Evolutionary conservation across 331 rosid species (phyloP).

Genomic region (Rosa hybrid): DNA sequence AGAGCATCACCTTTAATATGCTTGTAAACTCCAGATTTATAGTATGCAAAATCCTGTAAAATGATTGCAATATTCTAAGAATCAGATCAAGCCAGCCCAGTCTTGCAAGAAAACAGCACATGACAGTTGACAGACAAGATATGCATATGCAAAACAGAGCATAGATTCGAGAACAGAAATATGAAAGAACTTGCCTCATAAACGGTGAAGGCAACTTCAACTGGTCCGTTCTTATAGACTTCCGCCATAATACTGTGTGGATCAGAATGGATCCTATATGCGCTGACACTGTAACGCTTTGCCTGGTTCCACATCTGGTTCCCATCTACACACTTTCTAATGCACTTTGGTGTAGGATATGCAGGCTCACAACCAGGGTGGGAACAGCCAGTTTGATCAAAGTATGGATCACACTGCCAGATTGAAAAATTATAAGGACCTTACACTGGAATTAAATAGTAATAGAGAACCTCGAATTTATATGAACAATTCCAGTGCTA

Average conservation of each 20-base stretch:
- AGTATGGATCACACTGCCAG: slow-evolving; percentile 92
- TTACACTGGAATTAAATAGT: slow-evolving; percentile 18
- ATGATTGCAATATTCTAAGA: slow-evolving; percentile 15
- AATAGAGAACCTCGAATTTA: slow-evolving; percentile 10
- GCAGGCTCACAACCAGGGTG: slow-evolving; percentile 98
- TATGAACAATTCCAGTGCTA: neutral
- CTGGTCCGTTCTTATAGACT: slow-evolving; percentile 87
- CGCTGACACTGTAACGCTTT: slow-evolving; percentile 72
- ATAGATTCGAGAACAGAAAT: neutral
- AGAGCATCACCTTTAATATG: slow-evolving; percentile 60
- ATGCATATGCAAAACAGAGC: neutral
- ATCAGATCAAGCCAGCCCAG: neutral
- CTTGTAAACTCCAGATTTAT: slow-evolving; percentile 94
- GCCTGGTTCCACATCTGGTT: slow-evolving; percentile 75
- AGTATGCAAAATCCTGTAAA: slow-evolving; percentile 90
- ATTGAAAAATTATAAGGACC: slow-evolving; percentile 12
- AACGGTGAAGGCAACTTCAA: slow-evolving; percentile 85
- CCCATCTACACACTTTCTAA: slow-evolving; percentile 57
- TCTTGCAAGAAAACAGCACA: neutral
- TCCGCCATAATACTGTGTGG: slow-evolving; percentile 85
- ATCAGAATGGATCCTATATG: slow-evolving; percentile 57
- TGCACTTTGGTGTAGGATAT: slow-evolving; percentile 77
- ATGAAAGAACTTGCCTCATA: slow-evolving; percentile 60
- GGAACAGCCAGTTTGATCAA: slow-evolving; percentile 83
- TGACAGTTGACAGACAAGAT: neutral